phyloP scores from a whole-genome alignment of 805 yeast species.

The Wickerhamiella allomyrinae region DNA sequence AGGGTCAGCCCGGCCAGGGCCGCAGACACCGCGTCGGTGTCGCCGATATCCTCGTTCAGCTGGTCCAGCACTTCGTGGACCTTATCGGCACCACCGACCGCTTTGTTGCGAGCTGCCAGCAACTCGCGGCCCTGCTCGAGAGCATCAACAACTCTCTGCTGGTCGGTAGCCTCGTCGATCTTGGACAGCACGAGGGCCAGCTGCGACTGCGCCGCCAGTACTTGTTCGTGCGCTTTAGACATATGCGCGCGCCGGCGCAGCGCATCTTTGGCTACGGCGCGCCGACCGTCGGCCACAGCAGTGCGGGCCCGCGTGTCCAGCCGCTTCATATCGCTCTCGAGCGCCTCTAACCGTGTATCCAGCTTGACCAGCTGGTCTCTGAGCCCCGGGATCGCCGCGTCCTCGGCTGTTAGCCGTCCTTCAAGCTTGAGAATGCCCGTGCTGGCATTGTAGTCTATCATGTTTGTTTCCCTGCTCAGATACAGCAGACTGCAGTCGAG shows the following conservation, averaged over 20 bases:
- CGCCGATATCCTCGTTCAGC: conserved; percentile 27
- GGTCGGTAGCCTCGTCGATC: conserved; percentile 32
- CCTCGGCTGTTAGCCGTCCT: conserved; percentile 8
- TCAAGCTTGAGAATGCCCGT: conserved; percentile 14
- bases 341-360: background rate
- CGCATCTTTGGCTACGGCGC: conserved; percentile 21
- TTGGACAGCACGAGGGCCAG: conserved; percentile 28
- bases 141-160: conserved; percentile 27
- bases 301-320: background rate
- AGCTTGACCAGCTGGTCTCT: conserved; percentile 5
- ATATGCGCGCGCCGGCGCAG: conserved; percentile 16
- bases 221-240: conserved; percentile 12
- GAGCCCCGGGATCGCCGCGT: conserved; percentile 9
- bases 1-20: conserved; percentile 22
- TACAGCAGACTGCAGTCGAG: conserved; percentile 17
- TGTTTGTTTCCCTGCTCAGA: conserved; percentile 15
- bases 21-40: conserved; percentile 28
- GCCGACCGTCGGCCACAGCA: background rate
- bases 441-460: conserved; percentile 8
- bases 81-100: conserved; percentile 29
- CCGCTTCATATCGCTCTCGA: background rate
- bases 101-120: conserved; percentile 28
- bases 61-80: conserved; percentile 31
- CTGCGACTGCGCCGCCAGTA: conserved; percentile 26
- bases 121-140: conserved; percentile 27